Base-by-base conservation (phyloP, 2,329 filamentous ascomycete genomes). In the Botrytis elliptica region DNA sequence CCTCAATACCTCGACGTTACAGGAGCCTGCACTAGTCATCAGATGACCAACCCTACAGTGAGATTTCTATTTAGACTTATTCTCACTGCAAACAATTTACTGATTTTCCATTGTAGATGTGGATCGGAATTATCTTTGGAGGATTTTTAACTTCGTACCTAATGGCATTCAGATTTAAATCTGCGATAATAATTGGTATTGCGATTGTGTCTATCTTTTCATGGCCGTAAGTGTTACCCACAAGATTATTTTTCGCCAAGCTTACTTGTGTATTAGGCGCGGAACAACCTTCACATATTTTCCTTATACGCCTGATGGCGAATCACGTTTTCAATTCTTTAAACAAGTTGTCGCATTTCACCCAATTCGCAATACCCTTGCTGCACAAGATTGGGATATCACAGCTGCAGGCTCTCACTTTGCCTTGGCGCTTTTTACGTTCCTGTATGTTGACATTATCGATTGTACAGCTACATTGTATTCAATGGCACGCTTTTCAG, bases 71-170 rank as follows among this genome's bases (percentile, higher is more conserved):
- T 12, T 4, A 36, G 1, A 18, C 0, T 18, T 36, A 40, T 14
- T 44, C 18, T 33, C 5, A 62, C 18, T 29, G 22, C 16, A 22
- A 25, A 10, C 0, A 4, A 8, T 29, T 52, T 36, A 42, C 64
- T 74, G 44, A 73, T 77, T 62, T 42, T 66, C 12, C 4, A 25
- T 22, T 2, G 4, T 74, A 90, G 89, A 85, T 97, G 86, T 97
- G 94, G 94, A 88, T 97, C 71, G 94, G 93, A 18, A 91, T 97
- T 76, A 91, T 94, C 80, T 89, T 91, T 71, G 93, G 94, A 22
- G 93, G 93, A 49, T 85, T 97, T 64, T 82, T 97, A 55, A 95
- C 93, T 0, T 90, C 92, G 8, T 88, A 95, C 77, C 88, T 97
- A 82, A 94, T 94, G 92, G 88, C 91, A 29, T 94, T 91, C 81